Conservation (phyloP, 2,329 filamentous ascomycete species). For the Trichoderma breve region DNA sequence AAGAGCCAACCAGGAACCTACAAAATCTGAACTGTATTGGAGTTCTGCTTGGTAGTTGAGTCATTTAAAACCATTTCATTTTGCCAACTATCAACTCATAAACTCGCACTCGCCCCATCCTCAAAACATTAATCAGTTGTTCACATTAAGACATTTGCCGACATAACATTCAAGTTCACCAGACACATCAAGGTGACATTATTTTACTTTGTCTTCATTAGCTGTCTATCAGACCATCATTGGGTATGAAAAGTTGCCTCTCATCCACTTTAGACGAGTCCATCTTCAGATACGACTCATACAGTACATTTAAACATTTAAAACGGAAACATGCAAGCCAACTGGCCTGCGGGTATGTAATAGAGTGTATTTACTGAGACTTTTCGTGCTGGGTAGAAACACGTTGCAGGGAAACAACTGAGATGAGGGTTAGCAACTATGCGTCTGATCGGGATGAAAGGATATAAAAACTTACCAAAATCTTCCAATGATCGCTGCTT, state of each 20-base stretch:
- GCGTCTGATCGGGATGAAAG: neutral
- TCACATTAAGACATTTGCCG: neutral
- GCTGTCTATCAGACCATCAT: slow-evolving; percentile 40
- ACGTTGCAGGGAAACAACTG: slow-evolving; percentile 84
- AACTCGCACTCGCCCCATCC: neutral
- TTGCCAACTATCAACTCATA: neutral
- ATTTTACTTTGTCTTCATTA: slow-evolving; percentile 46
- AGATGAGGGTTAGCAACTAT: slow-evolving; percentile 48
- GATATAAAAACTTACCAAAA: slow-evolving; percentile 66
- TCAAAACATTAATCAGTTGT: neutral
- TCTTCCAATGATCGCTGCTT: slow-evolving; percentile 86
- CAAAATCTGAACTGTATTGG: neutral
- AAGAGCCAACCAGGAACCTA: neutral
- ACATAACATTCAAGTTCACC: slow-evolving; percentile 9
- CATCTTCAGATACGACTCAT: slow-evolving; percentile 37
- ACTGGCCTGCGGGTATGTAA: slow-evolving; percentile 41
- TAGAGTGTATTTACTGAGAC: slow-evolving; percentile 58
- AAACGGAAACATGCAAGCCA: slow-evolving; percentile 40
- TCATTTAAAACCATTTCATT: neutral
- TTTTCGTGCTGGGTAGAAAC: slow-evolving; percentile 92
- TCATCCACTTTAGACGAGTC: slow-evolving; percentile 36
- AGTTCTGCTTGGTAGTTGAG: neutral
- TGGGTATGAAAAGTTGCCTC: slow-evolving; percentile 40
- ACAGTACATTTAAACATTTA: slow-evolving; percentile 41
- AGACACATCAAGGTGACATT: slow-evolving; percentile 22